Evolutionary conservation across 2,329 filamentous ascomycete genomes (phyloP), one percentile per base, ranked within the genome.

Genomic region (Ophiostoma australiae): DNA sequence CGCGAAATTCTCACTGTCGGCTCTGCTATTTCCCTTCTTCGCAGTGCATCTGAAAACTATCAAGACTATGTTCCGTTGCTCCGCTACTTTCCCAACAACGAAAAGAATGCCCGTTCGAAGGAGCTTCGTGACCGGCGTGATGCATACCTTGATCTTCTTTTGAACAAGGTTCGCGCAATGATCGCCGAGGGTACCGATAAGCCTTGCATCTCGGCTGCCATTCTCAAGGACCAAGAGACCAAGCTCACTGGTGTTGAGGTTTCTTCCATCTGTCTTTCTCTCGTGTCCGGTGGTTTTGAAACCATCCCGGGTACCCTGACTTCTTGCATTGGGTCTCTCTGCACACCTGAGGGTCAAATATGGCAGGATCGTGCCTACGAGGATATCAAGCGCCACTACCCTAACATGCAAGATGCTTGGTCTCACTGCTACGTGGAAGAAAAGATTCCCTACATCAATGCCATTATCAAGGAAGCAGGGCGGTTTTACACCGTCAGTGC

Each of bases 401-500:
- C 91, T 0, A 80, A 91, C 72, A 87, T 88, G 66, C 70, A 70
- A n/a, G 89, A 93, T 71, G 90, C 91, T n/a, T 94, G 91, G 90
- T 86, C 89, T 74, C 86, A 84, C 74, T 93, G 90, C 72, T 83
- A 92, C 0, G 77, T 86, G 3, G 91, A 93, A 77, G 91, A 93
- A 76, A 92, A 91, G 76, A 84, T 92, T 0, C 87, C 89, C 0
- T 95, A 93, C 78, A 82, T 95, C 72, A 91, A 90, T 0, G 91
- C 91, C 0, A 80, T 95, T 6, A 90, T 91, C 73, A 93, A 93
- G 76, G 92, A 95, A 77, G 88, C 90, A 0, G 83, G 94, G 0
- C 87, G 92, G 35, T 94, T 87, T 82, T 94, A 89, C 85, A 90
- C 89, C 2, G 91, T 94, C 39, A 91, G 94, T 74, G 90, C 91